Percentiles rank a stretch among this genome's conserved stretches.
Conservation (phyloP, 2,329 filamentous ascomycete species). For the Colletotrichum caudatum region DNA sequence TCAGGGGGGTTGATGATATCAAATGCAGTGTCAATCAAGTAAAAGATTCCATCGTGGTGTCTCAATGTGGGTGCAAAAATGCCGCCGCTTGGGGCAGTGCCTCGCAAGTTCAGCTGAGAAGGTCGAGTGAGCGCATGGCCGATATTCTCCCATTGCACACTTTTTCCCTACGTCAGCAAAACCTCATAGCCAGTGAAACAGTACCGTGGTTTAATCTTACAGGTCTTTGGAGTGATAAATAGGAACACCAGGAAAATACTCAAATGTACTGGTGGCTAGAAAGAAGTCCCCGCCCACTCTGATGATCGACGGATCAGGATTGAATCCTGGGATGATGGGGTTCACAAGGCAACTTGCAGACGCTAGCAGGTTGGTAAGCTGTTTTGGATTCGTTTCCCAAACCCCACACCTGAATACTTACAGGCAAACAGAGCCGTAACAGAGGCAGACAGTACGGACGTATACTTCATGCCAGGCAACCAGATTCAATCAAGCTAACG, state of each 20-base stretch:
- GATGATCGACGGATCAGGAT: conserved; percentile 40
- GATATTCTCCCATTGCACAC: conserved; percentile 41
- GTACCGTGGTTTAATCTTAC: not conserved
- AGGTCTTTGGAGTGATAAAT: conserved; percentile 41
- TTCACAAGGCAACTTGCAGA: conserved; percentile 27
- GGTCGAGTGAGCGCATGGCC: conserved; percentile 38
- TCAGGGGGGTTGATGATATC: conserved; percentile 41
- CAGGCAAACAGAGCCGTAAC: not conserved
- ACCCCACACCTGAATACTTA: not conserved
- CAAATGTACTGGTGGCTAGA: conserved; percentile 39
- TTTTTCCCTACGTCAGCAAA: not conserved
- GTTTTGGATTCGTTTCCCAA: not conserved
- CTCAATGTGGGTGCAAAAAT: conserved; percentile 39
- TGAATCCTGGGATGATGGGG: conserved; percentile 41
- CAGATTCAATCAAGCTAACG: not conserved
- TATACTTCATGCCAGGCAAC: not conserved
- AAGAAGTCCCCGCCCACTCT: conserved; percentile 39
- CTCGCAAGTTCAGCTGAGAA: conserved; percentile 39
- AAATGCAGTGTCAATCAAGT: conserved; percentile 37
- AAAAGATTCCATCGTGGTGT: conserved; percentile 37
- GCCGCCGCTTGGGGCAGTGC: conserved; percentile 40
- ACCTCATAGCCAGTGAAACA: not conserved
- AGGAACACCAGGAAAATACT: conserved; percentile 40
- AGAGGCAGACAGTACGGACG: not conserved
- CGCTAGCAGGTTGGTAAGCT: not conserved